Evolutionary conservation across 495 filamentous ascomycete species (phyloP), one percentile per base, ranked within the genome.

Genomic region (Penicillium samsonianum): DNA sequence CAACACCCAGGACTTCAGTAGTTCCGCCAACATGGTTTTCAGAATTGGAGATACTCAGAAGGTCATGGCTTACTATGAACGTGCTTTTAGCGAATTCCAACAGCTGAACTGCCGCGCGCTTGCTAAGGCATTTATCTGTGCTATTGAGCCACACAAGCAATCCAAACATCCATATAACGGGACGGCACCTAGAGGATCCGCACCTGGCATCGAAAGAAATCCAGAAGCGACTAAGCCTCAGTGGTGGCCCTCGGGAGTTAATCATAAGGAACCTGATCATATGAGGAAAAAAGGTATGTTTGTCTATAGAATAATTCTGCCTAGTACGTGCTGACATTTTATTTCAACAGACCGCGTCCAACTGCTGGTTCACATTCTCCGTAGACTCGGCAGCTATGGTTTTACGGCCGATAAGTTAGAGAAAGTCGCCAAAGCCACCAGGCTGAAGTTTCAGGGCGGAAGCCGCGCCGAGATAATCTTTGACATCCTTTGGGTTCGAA

Each of bases 181-280:
- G 31, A 69, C 66, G 50, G 60, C 68, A 16, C 67, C 67, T 26
- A 50, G 62, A 47, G 71, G 72, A 17, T 68, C 68, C 26, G 51
- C 67, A 3, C 69, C 73, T 0, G 73, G 71, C 8, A 57, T 68
- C 12, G 72, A 65, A 20, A 67, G 70, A 3, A 73, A 79, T 28
- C 76, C 75, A 4, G 79, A 87, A 40, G 72, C 77, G 30, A 86
- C 80, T 42, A 83, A 83, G 28, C 92, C 92, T 12, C 75, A 78
- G 14, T 96, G 90, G 90, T 97, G 92, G 92, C 90, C 90, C 0
- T 75, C 78, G 20, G 61, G 62, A 53, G 64, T 71, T 41, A 76
- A 82, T 17, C 90, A 94, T 68, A 89, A 81, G 63, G 92, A 96
- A 72, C 91, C 92, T 0, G 90, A 96, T 62, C 91, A 97, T 67